These are phyloP conservation scores for Pythium graminicola DNA, from an alignment of 352 stramenopile species.

Conservation along the genomic window DNA sequence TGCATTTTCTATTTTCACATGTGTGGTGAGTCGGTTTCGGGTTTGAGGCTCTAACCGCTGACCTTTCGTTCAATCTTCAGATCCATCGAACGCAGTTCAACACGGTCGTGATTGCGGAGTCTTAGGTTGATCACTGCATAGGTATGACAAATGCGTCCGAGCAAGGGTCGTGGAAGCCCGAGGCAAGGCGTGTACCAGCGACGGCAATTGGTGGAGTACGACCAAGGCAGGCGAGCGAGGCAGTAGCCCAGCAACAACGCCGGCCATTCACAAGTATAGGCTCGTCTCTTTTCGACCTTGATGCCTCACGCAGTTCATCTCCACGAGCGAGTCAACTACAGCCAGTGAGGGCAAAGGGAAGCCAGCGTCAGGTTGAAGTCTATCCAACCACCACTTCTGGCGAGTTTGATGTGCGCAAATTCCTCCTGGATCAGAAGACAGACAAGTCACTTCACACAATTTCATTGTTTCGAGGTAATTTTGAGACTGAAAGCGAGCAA, in stretches of 20 bases:
- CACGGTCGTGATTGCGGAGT: too few species aligned
- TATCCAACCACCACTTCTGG: not conserved
- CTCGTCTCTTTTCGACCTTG: conserved; percentile 26
- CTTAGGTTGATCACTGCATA: too few species aligned
- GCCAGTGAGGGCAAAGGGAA: not conserved
- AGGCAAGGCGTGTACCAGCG: conserved; percentile 5
- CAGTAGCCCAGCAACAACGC: conserved; percentile 3
- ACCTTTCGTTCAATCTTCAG: too few species aligned
- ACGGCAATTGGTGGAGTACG: conserved; percentile 14
- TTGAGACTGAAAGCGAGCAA: conserved; percentile 2
- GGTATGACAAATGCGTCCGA: conserved; percentile 18
- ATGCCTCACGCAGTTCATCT: conserved; percentile 10
- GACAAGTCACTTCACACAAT: conserved; percentile 47
- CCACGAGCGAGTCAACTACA: conserved; percentile 4
- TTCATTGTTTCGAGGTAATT: conserved; percentile 42
- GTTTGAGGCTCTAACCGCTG: too few species aligned
- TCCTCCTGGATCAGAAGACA: conserved; percentile 56
- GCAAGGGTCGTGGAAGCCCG: not conserved
- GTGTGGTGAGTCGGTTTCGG: not conserved
- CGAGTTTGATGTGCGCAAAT: conserved; percentile 60
- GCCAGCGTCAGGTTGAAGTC: not conserved
- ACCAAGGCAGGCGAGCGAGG: not conserved
- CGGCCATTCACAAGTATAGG: conserved; percentile 40
- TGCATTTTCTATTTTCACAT: conserved; percentile 2
- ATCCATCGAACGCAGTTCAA: too few species aligned